Evolutionary conservation across 2,329 filamentous ascomycete genomes (phyloP).

Genomic region (Chaetomium strumarium): DNA sequence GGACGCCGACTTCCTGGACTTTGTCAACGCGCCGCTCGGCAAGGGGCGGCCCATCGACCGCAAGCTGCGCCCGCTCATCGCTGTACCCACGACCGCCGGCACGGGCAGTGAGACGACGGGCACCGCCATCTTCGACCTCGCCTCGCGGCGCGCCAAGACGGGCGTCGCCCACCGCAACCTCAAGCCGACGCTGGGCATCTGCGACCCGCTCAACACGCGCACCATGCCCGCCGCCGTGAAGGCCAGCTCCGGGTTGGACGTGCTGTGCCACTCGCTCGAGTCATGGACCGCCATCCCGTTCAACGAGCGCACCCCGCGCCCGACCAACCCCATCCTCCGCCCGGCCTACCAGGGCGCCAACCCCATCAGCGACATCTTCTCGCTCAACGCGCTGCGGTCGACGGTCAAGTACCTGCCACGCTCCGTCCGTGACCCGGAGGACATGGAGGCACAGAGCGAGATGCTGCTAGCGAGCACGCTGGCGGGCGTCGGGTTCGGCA

Average conservation of each 20-base stretch:
- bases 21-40: constrained; percentile 91
- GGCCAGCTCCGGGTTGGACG: constrained; percentile 85
- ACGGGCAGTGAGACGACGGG: constrained; percentile 93
- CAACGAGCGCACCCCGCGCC: constrained; percentile 75
- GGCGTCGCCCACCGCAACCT: constrained; percentile 92
- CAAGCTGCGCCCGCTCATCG: constrained; percentile 68
- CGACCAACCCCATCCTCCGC: constrained; percentile 80
- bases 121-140: constrained; percentile 95
- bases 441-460: constrained; percentile 85
- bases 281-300: constrained; percentile 98
- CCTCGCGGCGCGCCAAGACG: constrained; percentile 85
- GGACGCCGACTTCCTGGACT: constrained; percentile 91
- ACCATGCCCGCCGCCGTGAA: constrained; percentile 96
- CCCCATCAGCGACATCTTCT: constrained; percentile 96
- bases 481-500: constrained; percentile 93
- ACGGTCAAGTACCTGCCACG: constrained; percentile 92
- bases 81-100: constrained; percentile 78
- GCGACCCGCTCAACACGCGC: constrained; percentile 78
- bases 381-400: constrained; percentile 71
- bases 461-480: constrained; percentile 95
- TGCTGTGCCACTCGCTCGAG: constrained; percentile 91
- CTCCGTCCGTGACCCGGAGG: constrained; percentile 80
- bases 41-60: constrained; percentile 71
- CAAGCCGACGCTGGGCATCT: constrained; percentile 90
- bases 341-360: constrained; percentile 97